Conservation (phyloP, 148 eudicot species). For the Agrostemma githago region DNA sequence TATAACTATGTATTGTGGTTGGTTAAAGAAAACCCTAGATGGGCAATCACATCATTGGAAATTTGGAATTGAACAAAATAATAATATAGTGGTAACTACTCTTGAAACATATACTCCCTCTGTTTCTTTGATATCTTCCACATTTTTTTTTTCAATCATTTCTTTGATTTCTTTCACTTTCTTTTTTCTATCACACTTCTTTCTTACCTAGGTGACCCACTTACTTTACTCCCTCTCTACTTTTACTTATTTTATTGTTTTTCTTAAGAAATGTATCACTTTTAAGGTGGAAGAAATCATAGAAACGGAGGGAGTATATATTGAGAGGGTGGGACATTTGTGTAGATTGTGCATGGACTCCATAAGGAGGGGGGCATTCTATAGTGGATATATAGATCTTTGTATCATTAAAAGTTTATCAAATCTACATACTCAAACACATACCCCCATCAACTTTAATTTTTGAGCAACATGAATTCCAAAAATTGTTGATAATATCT, state of each 20-base stretch:
- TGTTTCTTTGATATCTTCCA: too few species aligned
- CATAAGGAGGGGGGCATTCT: constrained; percentile 12
- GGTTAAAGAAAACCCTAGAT: neutral
- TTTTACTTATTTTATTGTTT: too few species aligned
- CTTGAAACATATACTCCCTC: neutral
- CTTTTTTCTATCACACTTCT: too few species aligned
- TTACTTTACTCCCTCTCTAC: too few species aligned
- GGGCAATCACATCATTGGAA: constrained; percentile 10
- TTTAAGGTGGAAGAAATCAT: too few species aligned
- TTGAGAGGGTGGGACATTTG: constrained; percentile 18
- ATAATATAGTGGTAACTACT: constrained; percentile 3
- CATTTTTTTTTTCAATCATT: too few species aligned
- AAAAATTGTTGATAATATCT: too few species aligned
- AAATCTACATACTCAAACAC: neutral
- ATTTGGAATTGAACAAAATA: too few species aligned
- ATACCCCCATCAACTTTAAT: neutral
- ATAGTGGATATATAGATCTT: constrained; percentile 13
- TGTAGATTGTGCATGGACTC: constrained; percentile 16
- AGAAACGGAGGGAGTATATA: too few species aligned
- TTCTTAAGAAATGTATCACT: too few species aligned
- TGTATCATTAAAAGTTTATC: constrained; percentile 2
- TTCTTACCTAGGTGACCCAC: too few species aligned
- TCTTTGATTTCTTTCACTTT: too few species aligned
- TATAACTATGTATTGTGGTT: neutral
- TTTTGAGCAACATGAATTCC: neutral